These are phyloP conservation scores for Annulohypoxylon bovei DNA, from an alignment of 495 filamentous ascomycete genomes.

Conservation along the genomic window DNA sequence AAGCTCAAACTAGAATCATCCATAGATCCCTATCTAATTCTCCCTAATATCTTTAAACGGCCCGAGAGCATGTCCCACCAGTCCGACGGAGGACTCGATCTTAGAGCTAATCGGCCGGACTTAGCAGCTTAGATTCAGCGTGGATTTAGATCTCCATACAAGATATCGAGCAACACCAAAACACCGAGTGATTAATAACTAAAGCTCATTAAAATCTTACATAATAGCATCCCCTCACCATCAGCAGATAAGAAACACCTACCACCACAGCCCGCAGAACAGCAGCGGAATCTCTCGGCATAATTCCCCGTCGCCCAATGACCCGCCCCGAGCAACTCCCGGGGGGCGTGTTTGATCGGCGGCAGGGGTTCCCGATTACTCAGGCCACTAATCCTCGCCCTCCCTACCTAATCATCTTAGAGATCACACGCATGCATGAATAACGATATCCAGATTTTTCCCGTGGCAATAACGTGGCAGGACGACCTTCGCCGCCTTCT, in stretches of 20 bases:
- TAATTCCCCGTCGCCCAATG: constrained; percentile 14
- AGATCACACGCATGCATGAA: constrained; percentile 16
- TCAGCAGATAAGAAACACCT: neutral
- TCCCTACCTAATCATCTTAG: neutral
- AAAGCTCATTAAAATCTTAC: neutral
- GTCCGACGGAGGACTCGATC: neutral
- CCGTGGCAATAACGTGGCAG: constrained; percentile 26
- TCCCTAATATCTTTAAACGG: too few relatives aligned
- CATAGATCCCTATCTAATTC: neutral
- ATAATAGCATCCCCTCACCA: neutral
- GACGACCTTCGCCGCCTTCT: neutral
- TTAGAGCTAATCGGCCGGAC: neutral
- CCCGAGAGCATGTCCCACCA: neutral
- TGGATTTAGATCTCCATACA: neutral
- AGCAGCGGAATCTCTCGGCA: constrained; percentile 11
- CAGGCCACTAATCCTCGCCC: neutral
- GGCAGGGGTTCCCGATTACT: constrained; percentile 11
- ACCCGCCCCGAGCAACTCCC: constrained; percentile 12
- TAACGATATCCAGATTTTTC: neutral
- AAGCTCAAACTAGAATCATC: neutral
- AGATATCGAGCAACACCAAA: too few relatives aligned
- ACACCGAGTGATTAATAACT: too few relatives aligned
- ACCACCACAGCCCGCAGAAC: neutral
- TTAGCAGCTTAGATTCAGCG: too few relatives aligned
- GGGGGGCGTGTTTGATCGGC: constrained; percentile 36